Conservation (phyloP, 371 early-diverging fungal species). For the Thermomucor indicae-seudaticae region DNA sequence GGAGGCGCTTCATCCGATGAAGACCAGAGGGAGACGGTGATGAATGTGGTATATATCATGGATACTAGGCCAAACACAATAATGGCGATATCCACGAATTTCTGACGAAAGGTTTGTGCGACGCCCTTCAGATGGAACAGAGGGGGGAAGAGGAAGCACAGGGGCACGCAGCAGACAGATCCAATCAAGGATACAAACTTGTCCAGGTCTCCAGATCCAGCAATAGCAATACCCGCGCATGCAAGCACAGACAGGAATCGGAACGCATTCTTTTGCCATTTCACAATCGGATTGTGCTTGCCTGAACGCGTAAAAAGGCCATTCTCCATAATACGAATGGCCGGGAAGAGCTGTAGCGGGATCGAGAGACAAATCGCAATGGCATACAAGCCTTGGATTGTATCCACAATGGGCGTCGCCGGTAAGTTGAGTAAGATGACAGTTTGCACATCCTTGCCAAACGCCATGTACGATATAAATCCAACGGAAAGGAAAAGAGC, state of each 20-base stretch:
- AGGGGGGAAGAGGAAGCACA: slow-evolving; percentile 74
- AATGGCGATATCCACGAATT: slow-evolving; percentile 55
- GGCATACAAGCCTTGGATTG: slow-evolving; percentile 75
- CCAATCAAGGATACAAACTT: slow-evolving; percentile 88
- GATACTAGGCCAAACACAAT: slow-evolving; percentile 68
- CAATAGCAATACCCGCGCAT: slow-evolving; percentile 68
- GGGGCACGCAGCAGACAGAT: slow-evolving; percentile 73
- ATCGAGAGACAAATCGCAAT: slow-evolving; percentile 83
- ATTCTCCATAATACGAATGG: slow-evolving; percentile 80
- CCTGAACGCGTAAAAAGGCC: slow-evolving; percentile 63
- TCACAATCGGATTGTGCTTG: slow-evolving; percentile 59
- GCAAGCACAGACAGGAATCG: slow-evolving; percentile 53
- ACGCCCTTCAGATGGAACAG: slow-evolving; percentile 73
- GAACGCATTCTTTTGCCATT: slow-evolving; percentile 88
- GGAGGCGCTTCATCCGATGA: slow-evolving; percentile 26
- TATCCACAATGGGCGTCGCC: slow-evolving; percentile 47
- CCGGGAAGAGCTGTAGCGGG: slow-evolving; percentile 86
- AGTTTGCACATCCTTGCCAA: slow-evolving; percentile 76
- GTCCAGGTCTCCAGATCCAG: slow-evolving; percentile 71
- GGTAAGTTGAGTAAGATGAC: slow-evolving; percentile 80
- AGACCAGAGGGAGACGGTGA: slow-evolving; percentile 69
- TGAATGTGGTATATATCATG: slow-evolving; percentile 73
- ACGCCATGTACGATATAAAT: slow-evolving; percentile 73
- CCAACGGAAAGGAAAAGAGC: slow-evolving; percentile 70
- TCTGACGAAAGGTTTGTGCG: slow-evolving; percentile 35